phyloP scores from a whole-genome alignment of 2,329 filamentous ascomycete genomes.

The Fusarium penzigii region DNA sequence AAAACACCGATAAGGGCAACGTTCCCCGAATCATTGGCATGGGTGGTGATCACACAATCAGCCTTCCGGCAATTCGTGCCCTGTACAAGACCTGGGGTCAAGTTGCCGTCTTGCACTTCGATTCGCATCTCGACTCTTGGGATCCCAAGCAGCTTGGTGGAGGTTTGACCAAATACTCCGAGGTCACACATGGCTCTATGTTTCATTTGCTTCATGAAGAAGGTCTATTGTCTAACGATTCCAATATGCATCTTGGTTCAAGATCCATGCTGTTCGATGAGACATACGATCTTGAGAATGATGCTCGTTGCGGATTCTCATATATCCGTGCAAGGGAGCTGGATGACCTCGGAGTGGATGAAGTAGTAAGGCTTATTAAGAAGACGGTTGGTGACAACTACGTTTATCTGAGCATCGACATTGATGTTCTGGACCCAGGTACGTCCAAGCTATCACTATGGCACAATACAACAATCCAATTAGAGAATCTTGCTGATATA shows the following conservation, averaged over 20 bases:
- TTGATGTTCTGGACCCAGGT: slow-evolving; percentile 74
- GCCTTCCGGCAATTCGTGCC: slow-evolving; percentile 65
- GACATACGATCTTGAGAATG: slow-evolving; percentile 21
- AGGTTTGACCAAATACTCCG: slow-evolving; percentile 22
- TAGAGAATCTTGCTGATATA: neutral
- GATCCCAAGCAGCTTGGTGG: slow-evolving; percentile 19
- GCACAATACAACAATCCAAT: no score
- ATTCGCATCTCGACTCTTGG: slow-evolving; percentile 51
- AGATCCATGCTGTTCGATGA: slow-evolving; percentile 68
- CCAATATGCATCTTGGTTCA: slow-evolving; percentile 75
- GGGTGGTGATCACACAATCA: slow-evolving; percentile 71
- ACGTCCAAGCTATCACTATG: no score
- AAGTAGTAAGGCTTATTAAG: slow-evolving; percentile 67
- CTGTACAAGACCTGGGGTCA: slow-evolving; percentile 60
- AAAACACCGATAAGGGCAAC: slow-evolving; percentile 8
- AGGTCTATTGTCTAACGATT: slow-evolving; percentile 44
- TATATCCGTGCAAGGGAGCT: slow-evolving; percentile 54
- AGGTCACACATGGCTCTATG: slow-evolving; percentile 29
- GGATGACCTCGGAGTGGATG: slow-evolving; percentile 71
- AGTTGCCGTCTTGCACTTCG: slow-evolving; percentile 70
- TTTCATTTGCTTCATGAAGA: slow-evolving; percentile 28
- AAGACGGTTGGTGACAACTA: slow-evolving; percentile 68
- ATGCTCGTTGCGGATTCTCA: slow-evolving; percentile 23
- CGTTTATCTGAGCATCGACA: slow-evolving; percentile 75
- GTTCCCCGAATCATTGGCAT: slow-evolving; percentile 55